Base-by-base conservation (phyloP, 345 rosid species). In the Citrus inodora region DNA sequence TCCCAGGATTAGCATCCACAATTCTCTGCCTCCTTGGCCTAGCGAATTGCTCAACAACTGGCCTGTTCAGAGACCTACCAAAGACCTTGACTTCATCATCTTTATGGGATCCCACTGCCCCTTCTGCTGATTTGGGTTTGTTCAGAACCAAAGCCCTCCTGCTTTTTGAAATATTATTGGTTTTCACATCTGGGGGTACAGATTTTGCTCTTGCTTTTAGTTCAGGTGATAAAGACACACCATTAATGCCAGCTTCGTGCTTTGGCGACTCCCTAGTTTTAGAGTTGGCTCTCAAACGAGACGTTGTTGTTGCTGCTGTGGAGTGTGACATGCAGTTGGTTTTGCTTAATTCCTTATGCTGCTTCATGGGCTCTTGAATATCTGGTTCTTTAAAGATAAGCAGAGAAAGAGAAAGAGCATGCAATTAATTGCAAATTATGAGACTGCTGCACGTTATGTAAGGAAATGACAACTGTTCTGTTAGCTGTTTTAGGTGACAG, bases 51-150 rank as follows among this genome's bases (percentile, higher is more conserved):
- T 91, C 91, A 3, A 77, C 80, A 67, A 84, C 76, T 33, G 82
- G 84, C 74, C 84, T 83, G 69, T 66, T 79, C 25, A 48, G 82
- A 42, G 87, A 84, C 76, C 87, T 83, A 82, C 76, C 70, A 58
- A 56, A 70, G 32, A 42, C 71, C 70, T 75, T 81, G 71, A 72
- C 65, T 62, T 70, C 83, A 75, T 80, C 78, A 30, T 71, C 78
- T 83, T 83, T 83, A 56, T 83, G 87, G 72, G 85, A 77, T 80
- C 85, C 86, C 37, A 71, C 71, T 0, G 78, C 84, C 7, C 81
- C 73, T 51, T 85, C 95, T 32, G 88, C 88, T 3, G 87, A 81
- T 79, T 86, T 93, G 56, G 90, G 82, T 70, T 84, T 82, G 79
- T 70, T 85, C 25, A 82, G 58, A 8, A 81, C 35, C 75, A 84